Conservation (phyloP, 1,139 yeast species). For the Protomyces inundatus region DNA sequence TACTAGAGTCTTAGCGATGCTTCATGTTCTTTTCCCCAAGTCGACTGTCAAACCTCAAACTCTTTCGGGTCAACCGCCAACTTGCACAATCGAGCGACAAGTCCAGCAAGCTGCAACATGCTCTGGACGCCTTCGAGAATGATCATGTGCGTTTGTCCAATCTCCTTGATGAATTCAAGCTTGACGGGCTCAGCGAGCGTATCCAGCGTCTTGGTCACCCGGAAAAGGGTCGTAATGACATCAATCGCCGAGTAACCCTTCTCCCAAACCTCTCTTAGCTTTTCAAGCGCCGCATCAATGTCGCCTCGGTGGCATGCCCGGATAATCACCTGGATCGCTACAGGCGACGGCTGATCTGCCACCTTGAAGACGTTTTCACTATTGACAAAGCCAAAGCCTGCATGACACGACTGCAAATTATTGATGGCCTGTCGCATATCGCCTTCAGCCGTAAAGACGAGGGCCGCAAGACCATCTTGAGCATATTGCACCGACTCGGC, state of each 20-base stretch:
- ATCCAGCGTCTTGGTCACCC: conserved; percentile 72
- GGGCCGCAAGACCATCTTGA: conserved; percentile 87
- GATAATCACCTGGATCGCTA: conserved; percentile 72
- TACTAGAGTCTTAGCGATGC: not conserved
- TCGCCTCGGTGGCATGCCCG: conserved; percentile 48
- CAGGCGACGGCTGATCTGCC: conserved; percentile 95
- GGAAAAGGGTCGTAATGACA: conserved; percentile 82
- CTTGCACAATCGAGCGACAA: conserved; percentile 58
- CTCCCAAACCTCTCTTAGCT: conserved; percentile 67
- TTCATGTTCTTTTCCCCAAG: not conserved
- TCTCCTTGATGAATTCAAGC: conserved; percentile 61
- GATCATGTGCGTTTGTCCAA: conserved; percentile 48
- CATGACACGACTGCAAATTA: conserved; percentile 85
- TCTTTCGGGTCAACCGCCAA: conserved; percentile 27
- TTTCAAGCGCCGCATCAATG: conserved; percentile 64
- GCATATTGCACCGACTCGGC: conserved; percentile 70
- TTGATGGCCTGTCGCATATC: conserved; percentile 98
- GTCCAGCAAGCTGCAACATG: conserved; percentile 76
- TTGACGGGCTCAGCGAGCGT: conserved; percentile 57
- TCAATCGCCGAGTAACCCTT: conserved; percentile 94
- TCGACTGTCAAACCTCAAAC: conserved; percentile 8
- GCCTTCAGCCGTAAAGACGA: conserved; percentile 95
- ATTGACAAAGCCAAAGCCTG: conserved; percentile 86
- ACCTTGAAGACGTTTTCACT: conserved; percentile 90
- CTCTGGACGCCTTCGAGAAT: conserved; percentile 90